These are phyloP conservation scores for Moricandia moricandioides DNA, from an alignment of 345 rosid genomes.

Conservation along the genomic window DNA sequence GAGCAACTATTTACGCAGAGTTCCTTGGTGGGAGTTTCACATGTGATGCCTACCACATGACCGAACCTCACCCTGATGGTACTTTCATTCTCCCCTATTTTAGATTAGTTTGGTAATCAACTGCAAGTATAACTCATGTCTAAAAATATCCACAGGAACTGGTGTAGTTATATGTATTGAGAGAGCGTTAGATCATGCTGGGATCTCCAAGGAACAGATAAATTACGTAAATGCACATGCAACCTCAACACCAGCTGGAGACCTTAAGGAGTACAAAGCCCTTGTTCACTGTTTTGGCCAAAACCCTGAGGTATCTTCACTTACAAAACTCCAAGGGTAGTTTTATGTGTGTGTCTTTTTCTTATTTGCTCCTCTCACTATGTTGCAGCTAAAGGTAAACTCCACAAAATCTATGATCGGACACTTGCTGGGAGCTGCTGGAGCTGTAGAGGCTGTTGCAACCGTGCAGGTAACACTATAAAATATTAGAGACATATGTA, in stretches of 20 bases:
- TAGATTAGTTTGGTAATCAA: neutral
- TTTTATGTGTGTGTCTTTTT: neutral
- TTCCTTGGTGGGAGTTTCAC: constrained; percentile 95
- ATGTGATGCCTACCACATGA: constrained; percentile 95
- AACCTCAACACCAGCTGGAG: constrained; percentile 89
- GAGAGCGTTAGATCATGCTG: constrained; percentile 74
- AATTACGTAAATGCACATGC: constrained; percentile 96
- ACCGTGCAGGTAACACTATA: constrained; percentile 62
- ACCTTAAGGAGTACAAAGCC: constrained; percentile 76
- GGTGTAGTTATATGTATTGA: constrained; percentile 86
- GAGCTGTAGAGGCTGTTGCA: constrained; percentile 91
- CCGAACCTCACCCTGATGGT: constrained; percentile 96
- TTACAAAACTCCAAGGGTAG: neutral
- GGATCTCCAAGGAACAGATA: constrained; percentile 64
- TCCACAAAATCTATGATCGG: constrained; percentile 97
- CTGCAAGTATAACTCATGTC: neutral
- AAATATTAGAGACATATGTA: neutral
- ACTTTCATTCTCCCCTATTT: constrained; percentile 1
- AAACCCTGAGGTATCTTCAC: constrained; percentile 59
- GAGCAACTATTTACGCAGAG: constrained; percentile 88
- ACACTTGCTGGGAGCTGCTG: constrained; percentile 91
- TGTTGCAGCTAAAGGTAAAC: constrained; percentile 67
- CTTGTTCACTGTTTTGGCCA: constrained; percentile 77
- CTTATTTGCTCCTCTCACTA: constrained; percentile 16
- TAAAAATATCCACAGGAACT: constrained; percentile 46